These are phyloP conservation scores for Aethionema arabicum DNA, from an alignment of 345 rosid genomes.

Conservation along the genomic window DNA sequence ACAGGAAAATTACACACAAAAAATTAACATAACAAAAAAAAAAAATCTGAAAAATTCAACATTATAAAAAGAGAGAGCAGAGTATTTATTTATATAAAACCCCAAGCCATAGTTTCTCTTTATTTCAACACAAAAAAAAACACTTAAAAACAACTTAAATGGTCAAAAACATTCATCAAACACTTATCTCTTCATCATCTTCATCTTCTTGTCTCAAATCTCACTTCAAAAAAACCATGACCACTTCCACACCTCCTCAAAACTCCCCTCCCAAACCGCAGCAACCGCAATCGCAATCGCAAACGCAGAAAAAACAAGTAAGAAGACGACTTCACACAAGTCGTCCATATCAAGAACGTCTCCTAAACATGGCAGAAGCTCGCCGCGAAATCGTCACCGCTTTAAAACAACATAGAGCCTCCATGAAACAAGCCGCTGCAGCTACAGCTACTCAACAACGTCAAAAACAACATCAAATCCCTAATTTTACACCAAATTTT, in stretches of 20 bases:
- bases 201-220: constrained; percentile 15
- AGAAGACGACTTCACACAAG: constrained; percentile 94
- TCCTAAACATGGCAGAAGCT: constrained; percentile 98
- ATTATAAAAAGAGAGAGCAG: constrained; percentile 17
- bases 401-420: constrained; percentile 83
- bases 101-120: constrained; percentile 32
- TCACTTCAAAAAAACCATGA: constrained; percentile 39
- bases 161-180: constrained; percentile 30
- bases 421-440: constrained; percentile 83
- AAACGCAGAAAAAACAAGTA: constrained; percentile 78
- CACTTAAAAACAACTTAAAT: background rate
- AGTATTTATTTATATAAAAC: constrained; percentile 40
- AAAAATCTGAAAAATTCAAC: background rate
- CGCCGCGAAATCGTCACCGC: constrained; percentile 96
- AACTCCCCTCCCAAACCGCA: constrained; percentile 37
- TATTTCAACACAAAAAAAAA: constrained; percentile 10
- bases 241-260: constrained; percentile 38
- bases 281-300: constrained; percentile 48
- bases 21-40: background rate
- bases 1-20: constrained; percentile 2
- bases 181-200: constrained; percentile 29
- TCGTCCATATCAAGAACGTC: constrained; percentile 94
- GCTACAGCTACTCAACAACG: constrained; percentile 44
- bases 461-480: constrained; percentile 29
- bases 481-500: constrained; percentile 31